These are phyloP conservation scores for Xylaria palmicola DNA, from an alignment of 495 filamentous ascomycete species.

Conservation along the genomic window DNA sequence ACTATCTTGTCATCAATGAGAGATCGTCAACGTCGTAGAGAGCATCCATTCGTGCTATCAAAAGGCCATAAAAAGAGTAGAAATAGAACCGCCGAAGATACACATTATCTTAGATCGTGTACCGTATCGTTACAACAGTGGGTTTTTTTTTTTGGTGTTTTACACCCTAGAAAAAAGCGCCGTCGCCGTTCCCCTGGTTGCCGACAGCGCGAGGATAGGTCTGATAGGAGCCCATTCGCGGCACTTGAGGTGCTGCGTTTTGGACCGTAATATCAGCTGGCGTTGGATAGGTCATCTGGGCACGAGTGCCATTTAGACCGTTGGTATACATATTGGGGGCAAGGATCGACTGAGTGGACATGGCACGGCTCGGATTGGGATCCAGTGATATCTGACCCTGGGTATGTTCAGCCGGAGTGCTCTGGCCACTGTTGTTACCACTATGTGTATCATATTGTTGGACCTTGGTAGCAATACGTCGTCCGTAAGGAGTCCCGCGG, in stretches of 20 bases:
- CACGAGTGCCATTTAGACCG: constrained; percentile 27
- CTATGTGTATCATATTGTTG: constrained; percentile 43
- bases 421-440: constrained; percentile 28
- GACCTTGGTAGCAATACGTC: constrained; percentile 87
- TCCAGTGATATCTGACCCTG: constrained; percentile 42
- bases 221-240: constrained; percentile 21
- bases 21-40: constrained; percentile 32
- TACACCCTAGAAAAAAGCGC: constrained; percentile 29
- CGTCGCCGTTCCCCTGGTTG: constrained; percentile 22
- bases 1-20: constrained; percentile 18
- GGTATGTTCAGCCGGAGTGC: constrained; percentile 38
- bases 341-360: constrained; percentile 33
- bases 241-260: constrained; percentile 25
- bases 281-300: constrained; percentile 27
- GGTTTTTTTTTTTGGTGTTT: constrained; percentile 15
- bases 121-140: constrained; percentile 35
- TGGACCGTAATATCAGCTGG: constrained; percentile 24
- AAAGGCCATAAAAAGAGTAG: constrained; percentile 18
- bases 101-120: constrained; percentile 26
- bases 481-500: constrained; percentile 86
- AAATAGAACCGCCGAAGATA: constrained; percentile 24
- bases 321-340: constrained; percentile 25
- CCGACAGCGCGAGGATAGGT: constrained; percentile 25
- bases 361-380: constrained; percentile 29
- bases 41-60: constrained; percentile 31